Base-by-base conservation (phyloP, 768 basidiomycete genomes). In the Boletus huronensis region DNA sequence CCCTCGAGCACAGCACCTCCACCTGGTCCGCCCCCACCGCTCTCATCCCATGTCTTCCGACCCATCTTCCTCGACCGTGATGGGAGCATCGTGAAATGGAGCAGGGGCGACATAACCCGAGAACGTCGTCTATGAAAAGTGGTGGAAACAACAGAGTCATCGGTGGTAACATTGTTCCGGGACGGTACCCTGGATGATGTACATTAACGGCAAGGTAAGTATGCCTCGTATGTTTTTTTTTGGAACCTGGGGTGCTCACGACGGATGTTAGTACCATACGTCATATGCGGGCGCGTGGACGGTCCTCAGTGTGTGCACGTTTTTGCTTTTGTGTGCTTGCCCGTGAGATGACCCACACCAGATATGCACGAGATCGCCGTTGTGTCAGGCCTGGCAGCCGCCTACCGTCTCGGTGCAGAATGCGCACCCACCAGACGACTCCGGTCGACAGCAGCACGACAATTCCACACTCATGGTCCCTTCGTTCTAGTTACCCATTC, bases 351-450 rank as follows among this genome's bases (percentile, higher is more conserved):
- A 47, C 26, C 26, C 26, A 13, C 32, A 16, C 4, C 16, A 43
- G 51, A 53, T 34, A 49, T 48, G 42, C 48, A 54, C n/a, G 46
- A 53, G 45, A 54, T 49, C 9, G 36, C 42, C 1, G 25, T 45
- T 17, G 36, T 54, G 3, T 54, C 52, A 0, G 40, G 55, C 32
- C 25, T 57, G 6, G 36, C 42, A 11, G 42, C 42, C 3, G 42
- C 42, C 26, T 26, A 43, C 17, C 42, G 42, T 26, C 25, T 43
- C 34, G 55, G 38, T 16, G 43, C 36, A 35, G 17, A 16, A 40
- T 47, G 3, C 11, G 35, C 39, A 17, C 28, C 11, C n/a, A 13
- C 29, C 5, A 6, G 43, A 19, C 14, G 16, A 42, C 23, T 25
- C 41, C 2, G 7, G 23, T 23, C 21, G 7, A 8, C 40, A 23